phyloP scores from a whole-genome alignment of 2,329 filamentous ascomycete species.

The Fusarium sp. region DNA sequence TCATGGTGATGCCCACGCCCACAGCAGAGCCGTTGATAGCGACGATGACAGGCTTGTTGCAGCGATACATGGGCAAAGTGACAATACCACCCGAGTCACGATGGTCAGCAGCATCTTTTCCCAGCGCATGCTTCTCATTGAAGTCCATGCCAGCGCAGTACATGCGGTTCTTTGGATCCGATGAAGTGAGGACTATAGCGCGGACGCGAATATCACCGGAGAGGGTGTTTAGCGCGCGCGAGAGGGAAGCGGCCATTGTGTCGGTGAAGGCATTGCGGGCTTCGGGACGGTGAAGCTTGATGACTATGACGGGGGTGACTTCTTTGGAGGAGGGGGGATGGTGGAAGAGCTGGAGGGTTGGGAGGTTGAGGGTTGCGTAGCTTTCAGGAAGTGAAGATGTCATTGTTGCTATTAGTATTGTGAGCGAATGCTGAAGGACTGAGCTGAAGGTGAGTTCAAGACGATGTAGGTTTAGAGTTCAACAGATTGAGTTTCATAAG shows the following conservation, averaged over 20 bases:
- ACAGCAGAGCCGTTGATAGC: slow-evolving; percentile 72
- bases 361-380: slow-evolving; percentile 60
- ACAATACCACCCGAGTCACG: slow-evolving; percentile 67
- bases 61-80: slow-evolving; percentile 67
- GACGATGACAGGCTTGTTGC: slow-evolving; percentile 69
- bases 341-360: slow-evolving; percentile 63
- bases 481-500: slow-evolving; percentile 4
- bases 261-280: slow-evolving; percentile 79
- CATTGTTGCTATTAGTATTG: slow-evolving; percentile 36
- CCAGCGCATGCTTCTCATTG: slow-evolving; percentile 51
- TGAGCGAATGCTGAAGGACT: neutral
- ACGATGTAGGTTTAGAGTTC: slow-evolving; percentile 30
- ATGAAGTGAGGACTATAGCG: slow-evolving; percentile 67
- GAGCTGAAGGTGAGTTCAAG: neutral
- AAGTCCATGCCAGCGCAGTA: slow-evolving; percentile 73
- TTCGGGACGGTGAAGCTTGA: slow-evolving; percentile 73
- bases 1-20: slow-evolving; percentile 73
- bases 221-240: slow-evolving; percentile 64
- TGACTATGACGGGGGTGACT: slow-evolving; percentile 71
- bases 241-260: slow-evolving; percentile 72
- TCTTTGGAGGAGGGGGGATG: slow-evolving; percentile 64
- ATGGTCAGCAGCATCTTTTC: slow-evolving; percentile 52
- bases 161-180: slow-evolving; percentile 61
- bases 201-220: slow-evolving; percentile 68
- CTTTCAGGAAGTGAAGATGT: slow-evolving; percentile 49